Percentiles rank a stretch among this genome's conserved stretches.
Conservation (phyloP, 805 yeast genomes). For the Suhomyces emberorum region DNA sequence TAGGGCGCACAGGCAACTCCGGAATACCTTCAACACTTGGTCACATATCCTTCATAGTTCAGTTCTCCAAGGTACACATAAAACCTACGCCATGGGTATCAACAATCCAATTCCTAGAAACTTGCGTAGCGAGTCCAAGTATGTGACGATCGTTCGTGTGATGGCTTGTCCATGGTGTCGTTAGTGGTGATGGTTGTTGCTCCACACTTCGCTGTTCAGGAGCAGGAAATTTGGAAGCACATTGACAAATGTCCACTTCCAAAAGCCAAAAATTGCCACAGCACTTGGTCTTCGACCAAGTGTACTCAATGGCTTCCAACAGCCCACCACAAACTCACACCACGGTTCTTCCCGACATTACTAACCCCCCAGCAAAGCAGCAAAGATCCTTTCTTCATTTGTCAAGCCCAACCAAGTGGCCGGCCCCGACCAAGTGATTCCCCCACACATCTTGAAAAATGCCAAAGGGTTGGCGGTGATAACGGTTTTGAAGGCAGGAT, state of each 20-base stretch:
- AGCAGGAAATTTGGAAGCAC: too few species aligned
- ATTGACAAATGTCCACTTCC: too few species aligned
- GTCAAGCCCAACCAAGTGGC: constrained; percentile 91
- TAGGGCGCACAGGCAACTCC: neutral
- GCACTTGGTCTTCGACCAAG: too few species aligned
- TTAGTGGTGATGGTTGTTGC: neutral
- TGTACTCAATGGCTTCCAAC: too few species aligned
- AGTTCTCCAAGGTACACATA: too few species aligned
- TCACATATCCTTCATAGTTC: too few species aligned
- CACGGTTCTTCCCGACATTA: neutral
- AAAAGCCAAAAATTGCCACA: too few species aligned
- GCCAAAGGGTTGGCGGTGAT: constrained; percentile 92
- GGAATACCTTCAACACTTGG: neutral
- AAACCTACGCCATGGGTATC: constrained; percentile 51
- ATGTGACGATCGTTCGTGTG: constrained; percentile 40
- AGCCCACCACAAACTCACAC: too few species aligned
- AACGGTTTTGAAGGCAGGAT: constrained; percentile 96
- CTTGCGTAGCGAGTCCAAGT: constrained; percentile 80
- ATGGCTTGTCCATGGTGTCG: too few species aligned
- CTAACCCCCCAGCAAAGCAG: constrained; percentile 68
- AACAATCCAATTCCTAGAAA: constrained; percentile 95
- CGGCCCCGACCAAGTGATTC: constrained; percentile 86
- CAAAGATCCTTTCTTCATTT: constrained; percentile 83
- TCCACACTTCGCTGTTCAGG: neutral
- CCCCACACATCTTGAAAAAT: constrained; percentile 78